Evolutionary conservation across 1,139 yeast genomes (phyloP).

Genomic region (Scheffersomyces cryptocercus): DNA sequence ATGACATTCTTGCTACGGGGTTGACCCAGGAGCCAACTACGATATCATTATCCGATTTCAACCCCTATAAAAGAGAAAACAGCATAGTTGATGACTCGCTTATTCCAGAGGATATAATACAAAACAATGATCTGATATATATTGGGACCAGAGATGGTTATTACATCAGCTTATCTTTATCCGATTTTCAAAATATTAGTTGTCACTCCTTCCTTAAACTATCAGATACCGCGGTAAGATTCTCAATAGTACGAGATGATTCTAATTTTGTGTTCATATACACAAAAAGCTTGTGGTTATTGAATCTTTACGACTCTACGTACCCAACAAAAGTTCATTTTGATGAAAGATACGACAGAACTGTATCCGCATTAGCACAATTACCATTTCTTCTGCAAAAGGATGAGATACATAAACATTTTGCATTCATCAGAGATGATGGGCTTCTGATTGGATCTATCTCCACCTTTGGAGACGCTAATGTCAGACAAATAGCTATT

Average conservation of each 20-base stretch:
- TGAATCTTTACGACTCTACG: conserved; percentile 30
- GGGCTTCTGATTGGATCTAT: conserved; percentile 45
- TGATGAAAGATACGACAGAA: conserved; percentile 33
- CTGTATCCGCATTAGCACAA: conserved; percentile 11
- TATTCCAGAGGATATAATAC: conserved; percentile 9
- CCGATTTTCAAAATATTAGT: background rate
- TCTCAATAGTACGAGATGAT: conserved; percentile 12
- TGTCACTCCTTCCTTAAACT: conserved; percentile 18
- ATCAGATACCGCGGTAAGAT: conserved; percentile 25
- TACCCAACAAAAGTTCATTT: conserved; percentile 45
- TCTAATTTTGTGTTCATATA: conserved; percentile 24
- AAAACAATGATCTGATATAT: conserved; percentile 5
- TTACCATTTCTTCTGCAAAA: conserved; percentile 5
- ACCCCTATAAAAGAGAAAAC: conserved; percentile 5
- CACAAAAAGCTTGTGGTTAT: conserved; percentile 45
- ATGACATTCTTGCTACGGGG: background rate
- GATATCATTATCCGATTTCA: conserved; percentile 4
- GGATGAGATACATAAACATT: conserved; percentile 11
- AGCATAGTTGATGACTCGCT: conserved; percentile 3
- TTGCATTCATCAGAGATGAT: conserved; percentile 49
- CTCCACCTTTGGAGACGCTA: conserved; percentile 25
- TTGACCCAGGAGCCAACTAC: background rate
- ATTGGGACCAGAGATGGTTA: conserved; percentile 22
- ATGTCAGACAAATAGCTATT: conserved; percentile 33
- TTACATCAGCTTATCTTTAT: conserved; percentile 9